These are phyloP conservation scores for Fusarium algeriense DNA, from an alignment of 2,329 filamentous ascomycete species.

Conservation along the genomic window DNA sequence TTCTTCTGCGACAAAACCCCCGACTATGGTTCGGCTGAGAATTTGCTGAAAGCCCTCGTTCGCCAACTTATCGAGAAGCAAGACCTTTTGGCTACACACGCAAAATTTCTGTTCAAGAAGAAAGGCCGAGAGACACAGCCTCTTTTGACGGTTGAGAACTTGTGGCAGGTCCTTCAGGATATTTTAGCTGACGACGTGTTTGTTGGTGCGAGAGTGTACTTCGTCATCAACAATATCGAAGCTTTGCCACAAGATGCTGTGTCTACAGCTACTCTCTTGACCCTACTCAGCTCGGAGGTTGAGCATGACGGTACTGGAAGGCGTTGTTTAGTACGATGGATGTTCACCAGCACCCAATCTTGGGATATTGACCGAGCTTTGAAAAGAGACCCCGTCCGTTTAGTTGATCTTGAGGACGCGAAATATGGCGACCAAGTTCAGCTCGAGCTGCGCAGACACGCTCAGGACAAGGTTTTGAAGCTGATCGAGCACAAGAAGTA, in stretches of 20 bases:
- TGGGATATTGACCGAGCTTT: constrained; percentile 21
- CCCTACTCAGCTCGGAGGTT: constrained; percentile 11
- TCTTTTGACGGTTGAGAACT: constrained; percentile 33
- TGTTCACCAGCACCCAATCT: constrained; percentile 54
- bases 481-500: constrained; percentile 55
- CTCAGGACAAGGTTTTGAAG: constrained; percentile 52
- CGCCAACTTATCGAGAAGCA: constrained; percentile 55
- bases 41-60: constrained; percentile 56
- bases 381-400: constrained; percentile 4
- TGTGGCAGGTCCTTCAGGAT: constrained; percentile 58
- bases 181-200: constrained; percentile 53
- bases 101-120: constrained; percentile 51
- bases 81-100: constrained; percentile 51
- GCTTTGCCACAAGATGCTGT: constrained; percentile 50
- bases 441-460: constrained; percentile 40
- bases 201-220: constrained; percentile 49
- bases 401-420: constrained; percentile 37
- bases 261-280: constrained; percentile 27
- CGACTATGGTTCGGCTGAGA: constrained; percentile 57
- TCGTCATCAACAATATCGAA: constrained; percentile 58
- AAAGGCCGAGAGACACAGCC: constrained; percentile 22
- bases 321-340: constrained; percentile 49
- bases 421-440: constrained; percentile 39
- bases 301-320: constrained; percentile 11
- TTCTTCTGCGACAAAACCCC: constrained; percentile 56